Conservation (phyloP, 768 basidiomycete genomes). For the Xerocomus potaroensis region DNA sequence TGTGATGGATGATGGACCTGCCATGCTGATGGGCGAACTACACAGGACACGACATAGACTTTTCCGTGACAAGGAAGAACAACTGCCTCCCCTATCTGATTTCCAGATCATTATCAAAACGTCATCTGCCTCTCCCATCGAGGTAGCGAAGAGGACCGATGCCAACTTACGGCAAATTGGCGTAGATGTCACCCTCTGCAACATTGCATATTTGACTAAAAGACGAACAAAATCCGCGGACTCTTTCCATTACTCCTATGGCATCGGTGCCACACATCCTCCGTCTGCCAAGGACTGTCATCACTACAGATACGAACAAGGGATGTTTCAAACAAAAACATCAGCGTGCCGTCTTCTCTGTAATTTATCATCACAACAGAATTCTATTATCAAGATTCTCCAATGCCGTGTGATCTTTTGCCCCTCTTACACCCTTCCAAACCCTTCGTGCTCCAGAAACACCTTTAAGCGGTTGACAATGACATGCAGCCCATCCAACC, state of each 20-base stretch:
- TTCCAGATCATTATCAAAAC: constrained; percentile 8
- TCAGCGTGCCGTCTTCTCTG: neutral
- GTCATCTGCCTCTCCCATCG: constrained; percentile 7
- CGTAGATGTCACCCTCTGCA: constrained; percentile 3
- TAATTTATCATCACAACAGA: constrained; percentile 5
- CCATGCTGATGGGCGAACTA: neutral
- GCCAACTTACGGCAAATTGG: neutral
- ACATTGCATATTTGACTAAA: no score
- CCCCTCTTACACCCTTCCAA: constrained; percentile 46
- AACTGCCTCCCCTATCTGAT: neutral
- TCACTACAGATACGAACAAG: constrained; percentile 2
- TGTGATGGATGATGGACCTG: neutral
- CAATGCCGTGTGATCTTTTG: neutral
- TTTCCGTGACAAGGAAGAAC: no score
- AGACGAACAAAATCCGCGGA: constrained; percentile 25
- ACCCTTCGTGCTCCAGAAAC: constrained; percentile 56
- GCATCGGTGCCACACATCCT: neutral
- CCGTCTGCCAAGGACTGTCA: neutral
- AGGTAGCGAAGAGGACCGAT: neutral
- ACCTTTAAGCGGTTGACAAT: constrained; percentile 47
- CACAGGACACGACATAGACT: neutral
- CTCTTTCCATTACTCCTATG: constrained; percentile 10
- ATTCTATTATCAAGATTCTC: constrained; percentile 24
- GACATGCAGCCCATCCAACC: constrained; percentile 58
- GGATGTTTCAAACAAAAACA: constrained; percentile 1